These are phyloP conservation scores for Sphaerostilbella broomeana DNA, from an alignment of 2,329 filamentous ascomycete species.

Conservation along the genomic window DNA sequence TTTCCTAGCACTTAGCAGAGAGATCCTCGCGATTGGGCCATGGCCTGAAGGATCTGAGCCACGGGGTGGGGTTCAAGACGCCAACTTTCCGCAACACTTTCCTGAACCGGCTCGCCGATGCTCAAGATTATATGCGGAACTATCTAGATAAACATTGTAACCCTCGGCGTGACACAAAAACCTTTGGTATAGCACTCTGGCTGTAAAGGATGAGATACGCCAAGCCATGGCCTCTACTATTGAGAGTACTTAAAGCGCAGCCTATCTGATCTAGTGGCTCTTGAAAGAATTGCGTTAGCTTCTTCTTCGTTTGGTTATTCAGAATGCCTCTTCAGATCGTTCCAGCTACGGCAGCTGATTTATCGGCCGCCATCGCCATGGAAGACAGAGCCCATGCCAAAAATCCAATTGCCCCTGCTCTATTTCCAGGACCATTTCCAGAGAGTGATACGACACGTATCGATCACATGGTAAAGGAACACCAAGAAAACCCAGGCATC, in stretches of 20 bases:
- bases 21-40: not conserved
- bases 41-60: too few species aligned
- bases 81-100: conserved; percentile 4
- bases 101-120: conserved; percentile 20
- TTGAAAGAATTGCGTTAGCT: not conserved
- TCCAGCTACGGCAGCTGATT: conserved; percentile 30
- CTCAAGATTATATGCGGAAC: too few species aligned
- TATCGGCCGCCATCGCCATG: conserved; percentile 29
- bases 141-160: too few species aligned
- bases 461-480: conserved; percentile 17
- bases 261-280: not conserved
- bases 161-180: too few species aligned
- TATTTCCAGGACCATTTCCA: conserved; percentile 26
- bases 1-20: not conserved
- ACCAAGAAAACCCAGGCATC: conserved; percentile 22
- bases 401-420: conserved; percentile 24
- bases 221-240: not conserved
- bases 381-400: conserved; percentile 32
- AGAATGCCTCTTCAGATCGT: conserved; percentile 34
- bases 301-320: not conserved
- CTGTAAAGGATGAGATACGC: too few species aligned
- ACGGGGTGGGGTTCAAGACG: not conserved
- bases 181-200: too few species aligned
- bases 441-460: conserved; percentile 18
- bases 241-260: not conserved